Conservation (phyloP, 345 rosid species). For the Noccaea bulbosa region DNA sequence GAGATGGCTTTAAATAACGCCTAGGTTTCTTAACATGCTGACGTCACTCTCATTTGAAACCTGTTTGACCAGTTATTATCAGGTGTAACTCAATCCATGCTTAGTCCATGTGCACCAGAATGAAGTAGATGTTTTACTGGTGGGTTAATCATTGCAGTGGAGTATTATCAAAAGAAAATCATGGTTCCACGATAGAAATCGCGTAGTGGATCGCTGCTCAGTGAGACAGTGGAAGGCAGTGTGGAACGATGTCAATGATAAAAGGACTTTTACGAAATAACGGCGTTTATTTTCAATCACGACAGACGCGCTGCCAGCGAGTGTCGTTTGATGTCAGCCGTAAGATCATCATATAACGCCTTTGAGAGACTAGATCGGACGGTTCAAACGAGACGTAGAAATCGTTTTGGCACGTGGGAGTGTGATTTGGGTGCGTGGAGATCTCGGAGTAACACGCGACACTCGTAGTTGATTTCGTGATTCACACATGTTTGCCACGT, state of each 20-base stretch:
- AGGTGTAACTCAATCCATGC: not conserved
- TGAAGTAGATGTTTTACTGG: not conserved
- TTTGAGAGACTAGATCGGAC: conserved; percentile 17
- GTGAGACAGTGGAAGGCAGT: not conserved
- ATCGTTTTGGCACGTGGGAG: conserved; percentile 32
- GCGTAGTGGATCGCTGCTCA: not conserved
- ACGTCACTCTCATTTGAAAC: conserved; percentile 11
- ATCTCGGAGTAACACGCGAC: conserved; percentile 36
- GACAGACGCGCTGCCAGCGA: not conserved
- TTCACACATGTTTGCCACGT: conserved; percentile 40
- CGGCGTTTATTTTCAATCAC: conserved; percentile 14
- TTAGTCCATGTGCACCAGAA: not conserved
- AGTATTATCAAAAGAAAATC: not conserved
- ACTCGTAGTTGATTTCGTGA: conserved; percentile 34
- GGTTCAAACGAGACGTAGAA: not conserved
- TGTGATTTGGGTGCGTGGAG: conserved; percentile 30
- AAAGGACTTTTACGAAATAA: conserved; percentile 31
- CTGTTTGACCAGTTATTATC: conserved; percentile 4
- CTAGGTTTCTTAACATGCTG: conserved; percentile 17
- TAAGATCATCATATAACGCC: conserved; percentile 2
- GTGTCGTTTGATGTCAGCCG: conserved; percentile 13
- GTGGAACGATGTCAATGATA: conserved; percentile 22
- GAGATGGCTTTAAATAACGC: conserved; percentile 18
- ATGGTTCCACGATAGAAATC: conserved; percentile 2
- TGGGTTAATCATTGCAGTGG: not conserved